A percentile compares a stretch with the other conserved stretches of the same genome.
Evolutionary conservation across 805 yeast species (phyloP).

Genomic region (Allodekkera sacchari): DNA sequence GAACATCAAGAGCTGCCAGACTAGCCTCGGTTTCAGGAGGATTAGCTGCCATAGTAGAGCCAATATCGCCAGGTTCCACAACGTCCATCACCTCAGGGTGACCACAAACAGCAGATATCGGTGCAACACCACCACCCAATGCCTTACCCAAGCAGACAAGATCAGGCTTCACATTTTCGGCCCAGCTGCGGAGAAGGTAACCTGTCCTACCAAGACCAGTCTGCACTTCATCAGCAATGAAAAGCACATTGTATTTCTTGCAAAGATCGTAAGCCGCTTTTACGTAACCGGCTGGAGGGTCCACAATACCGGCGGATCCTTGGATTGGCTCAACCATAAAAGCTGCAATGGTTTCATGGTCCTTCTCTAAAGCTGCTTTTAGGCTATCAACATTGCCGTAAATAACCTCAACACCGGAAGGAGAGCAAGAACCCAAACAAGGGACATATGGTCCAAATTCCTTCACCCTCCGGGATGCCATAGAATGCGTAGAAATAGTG

Average conservation of each 20-base stretch:
- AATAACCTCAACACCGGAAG: conserved; percentile 16
- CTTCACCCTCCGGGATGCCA: conserved; percentile 8
- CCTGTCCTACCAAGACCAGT: conserved; percentile 24
- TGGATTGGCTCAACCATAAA: conserved; percentile 24
- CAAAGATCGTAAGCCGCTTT: conserved; percentile 16
- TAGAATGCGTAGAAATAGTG: conserved; percentile 21
- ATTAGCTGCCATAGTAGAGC: conserved; percentile 23
- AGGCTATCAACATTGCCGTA: conserved; percentile 16
- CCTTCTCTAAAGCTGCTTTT: conserved; percentile 13
- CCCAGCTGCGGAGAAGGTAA: conserved; percentile 11
- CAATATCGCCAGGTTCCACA: conserved; percentile 16
- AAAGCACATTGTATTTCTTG: conserved; percentile 17
- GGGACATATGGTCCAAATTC: conserved; percentile 19
- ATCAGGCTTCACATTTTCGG: conserved; percentile 18
- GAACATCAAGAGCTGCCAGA: conserved; percentile 21
- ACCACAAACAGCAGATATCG: conserved; percentile 21
- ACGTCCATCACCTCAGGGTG: conserved; percentile 15
- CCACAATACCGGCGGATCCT: conserved; percentile 23
- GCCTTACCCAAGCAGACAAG: conserved; percentile 23
- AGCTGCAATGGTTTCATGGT: conserved; percentile 16
- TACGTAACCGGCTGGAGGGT: conserved; percentile 18
- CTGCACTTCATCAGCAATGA: conserved; percentile 24
- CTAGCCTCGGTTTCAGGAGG: conserved; percentile 25
- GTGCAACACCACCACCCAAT: conserved; percentile 18
- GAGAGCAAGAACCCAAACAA: conserved; percentile 16